Base-by-base conservation (phyloP, 345 rosid species). In the Viola odorata region DNA sequence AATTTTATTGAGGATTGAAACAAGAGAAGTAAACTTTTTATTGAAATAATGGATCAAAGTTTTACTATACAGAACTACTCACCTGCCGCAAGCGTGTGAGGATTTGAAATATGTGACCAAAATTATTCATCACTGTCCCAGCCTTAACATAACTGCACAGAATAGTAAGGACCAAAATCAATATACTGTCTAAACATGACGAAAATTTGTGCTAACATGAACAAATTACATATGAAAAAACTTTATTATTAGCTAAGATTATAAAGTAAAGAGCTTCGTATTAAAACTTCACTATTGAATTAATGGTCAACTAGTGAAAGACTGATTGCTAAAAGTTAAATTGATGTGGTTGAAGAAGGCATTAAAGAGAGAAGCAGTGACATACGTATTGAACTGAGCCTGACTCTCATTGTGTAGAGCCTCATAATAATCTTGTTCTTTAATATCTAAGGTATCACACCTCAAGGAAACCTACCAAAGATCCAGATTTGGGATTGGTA, bases 61-160 rank as follows among this genome's bases (percentile, higher is more conserved):
- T 1, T 7, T 11, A 5, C 49, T 60, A 37, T 37, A 7, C 39
- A 58, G 37, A 48, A 13, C 39, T 58, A 66, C 62, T 60, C 61
- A 87, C 98, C 95, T 87, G 99, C 62, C 99, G 89, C 84, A 94
- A 69, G 57, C 97, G 99, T 6, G 95, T 90, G 36, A 94, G 95
- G 66, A 90, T 96, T 64, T 90, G 97, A 78, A 94, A 94, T 71
- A 94, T 94, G 75, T 87, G 96, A 44, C 95, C 99, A 72, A 83
- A 90, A 68, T 94, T 94, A 76, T 94, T 86, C 96, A 85, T 78
- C 63, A 94, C 68, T 45, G 95, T 94, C 65, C 99, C 99, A 50
- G 88, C 85, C 62, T 79, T 70, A 53, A 85, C 76, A 75, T 87
- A 94, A 58, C 99, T 94, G 86, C 73, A 47, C 40, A 12, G 4